Base-by-base conservation (phyloP, 2,329 filamentous ascomycete species). In the Thielaviopsis populi region DNA sequence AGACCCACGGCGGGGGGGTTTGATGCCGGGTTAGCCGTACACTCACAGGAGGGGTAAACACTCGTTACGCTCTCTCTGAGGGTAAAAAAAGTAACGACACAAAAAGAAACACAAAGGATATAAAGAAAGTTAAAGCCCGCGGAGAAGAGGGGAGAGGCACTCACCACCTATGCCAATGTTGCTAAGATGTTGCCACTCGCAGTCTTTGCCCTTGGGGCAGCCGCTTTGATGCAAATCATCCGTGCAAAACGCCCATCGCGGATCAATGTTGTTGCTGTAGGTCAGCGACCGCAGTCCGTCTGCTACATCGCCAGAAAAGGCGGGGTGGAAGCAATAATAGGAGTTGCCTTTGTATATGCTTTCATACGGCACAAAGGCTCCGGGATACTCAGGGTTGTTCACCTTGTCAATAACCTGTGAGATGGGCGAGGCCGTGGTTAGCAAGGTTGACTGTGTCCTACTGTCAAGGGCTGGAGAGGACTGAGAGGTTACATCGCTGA, bases 191-290 rank as follows among this genome's bases (percentile, higher is more conserved):
- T 97, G 82, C 68, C 77, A 85, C 64, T 83, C 76, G 75, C 94
- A 99, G 63, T 81, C 78, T 66, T 76, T 73, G 71, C 91, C 88
- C 11, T 60, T 60, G 69, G 86, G 85, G 37, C 80, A 74, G 68
- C 94, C 97, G 68, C 79, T 77, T 66, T 84, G 83, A 62, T 84
- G 85, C 59, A 88, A 76, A 73, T 95, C 89, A 70, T 83, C 86
- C 43, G 84, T 86, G 74, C 94, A 99, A 59, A 97, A 71, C 67
- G 83, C 81, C 69, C 82, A 85, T 66, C 83, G 79, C 27, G 85
- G 79, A 72, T 96, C 85, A 74, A 99, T 95, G 69, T 85, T 86
- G 74, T 95, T 89, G 76, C 89, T 96, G 76, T 92, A 97, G 53
- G 91, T 97, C 77, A 95, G 80, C 68, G 94, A 97, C 71, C 87